A percentile compares a stretch with the other conserved stretches of the same genome.
These are phyloP conservation scores for Moricandia moricandioides DNA, from an alignment of 345 rosid genomes.

Conservation along the genomic window DNA sequence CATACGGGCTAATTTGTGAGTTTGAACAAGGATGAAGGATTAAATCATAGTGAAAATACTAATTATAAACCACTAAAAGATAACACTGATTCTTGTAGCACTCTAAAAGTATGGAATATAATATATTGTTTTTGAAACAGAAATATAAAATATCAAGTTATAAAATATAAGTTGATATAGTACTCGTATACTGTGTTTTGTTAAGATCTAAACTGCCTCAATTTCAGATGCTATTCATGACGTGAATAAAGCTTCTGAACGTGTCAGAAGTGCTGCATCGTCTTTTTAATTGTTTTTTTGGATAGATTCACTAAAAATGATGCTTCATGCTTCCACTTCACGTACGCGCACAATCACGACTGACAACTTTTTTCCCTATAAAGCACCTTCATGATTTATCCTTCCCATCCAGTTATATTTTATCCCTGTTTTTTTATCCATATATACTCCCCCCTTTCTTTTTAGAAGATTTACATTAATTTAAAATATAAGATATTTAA, in stretches of 20 bases:
- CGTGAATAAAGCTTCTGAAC: slow-evolving; percentile 25
- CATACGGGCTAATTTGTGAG: not conserved
- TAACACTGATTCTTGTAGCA: not conserved
- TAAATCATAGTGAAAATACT: no score
- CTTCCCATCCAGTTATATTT: slow-evolving; percentile 15
- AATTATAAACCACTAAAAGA: no score
- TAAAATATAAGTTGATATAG: not conserved
- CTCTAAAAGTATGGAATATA: not conserved
- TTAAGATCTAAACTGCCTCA: not conserved
- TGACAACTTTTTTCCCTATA: slow-evolving; percentile 16
- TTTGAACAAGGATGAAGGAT: not conserved
- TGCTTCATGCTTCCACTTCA: slow-evolving; percentile 35
- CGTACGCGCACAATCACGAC: slow-evolving; percentile 38
- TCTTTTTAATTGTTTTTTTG: not conserved
- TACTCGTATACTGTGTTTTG: no score
- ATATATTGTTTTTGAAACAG: no score
- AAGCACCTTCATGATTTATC: slow-evolving; percentile 20
- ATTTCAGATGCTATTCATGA: slow-evolving; percentile 36
- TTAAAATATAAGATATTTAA: no score
- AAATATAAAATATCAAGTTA: not conserved
- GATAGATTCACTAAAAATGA: slow-evolving; percentile 33
- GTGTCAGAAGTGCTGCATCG: slow-evolving; percentile 30
- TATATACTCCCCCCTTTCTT: no score
- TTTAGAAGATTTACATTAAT: no score
- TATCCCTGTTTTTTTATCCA: slow-evolving; percentile 24